Evolutionary conservation across 768 basidiomycete species (phyloP).

Genomic region (Lentinula raphanica): DNA sequence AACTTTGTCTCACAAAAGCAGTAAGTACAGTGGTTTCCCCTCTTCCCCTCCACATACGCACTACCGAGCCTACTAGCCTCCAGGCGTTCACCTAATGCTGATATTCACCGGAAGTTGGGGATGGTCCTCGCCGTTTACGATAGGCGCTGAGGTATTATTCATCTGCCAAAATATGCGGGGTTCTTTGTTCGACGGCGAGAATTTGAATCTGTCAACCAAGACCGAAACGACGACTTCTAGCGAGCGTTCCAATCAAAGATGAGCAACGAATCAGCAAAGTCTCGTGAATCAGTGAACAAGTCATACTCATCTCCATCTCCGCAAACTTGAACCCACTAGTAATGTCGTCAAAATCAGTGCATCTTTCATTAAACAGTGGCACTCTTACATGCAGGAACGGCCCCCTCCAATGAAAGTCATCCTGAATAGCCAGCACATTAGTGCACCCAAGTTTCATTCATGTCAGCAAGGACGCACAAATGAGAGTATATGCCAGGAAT

Average conservation of each 20-base stretch:
- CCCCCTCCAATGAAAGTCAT: slow-evolving; percentile 42
- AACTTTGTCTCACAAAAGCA: no score
- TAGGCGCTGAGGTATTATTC: background rate
- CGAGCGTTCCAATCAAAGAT: no score
- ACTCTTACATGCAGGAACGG: slow-evolving; percentile 32
- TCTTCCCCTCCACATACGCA: no score
- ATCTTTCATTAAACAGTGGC: background rate
- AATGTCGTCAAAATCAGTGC: background rate
- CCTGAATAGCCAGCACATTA: slow-evolving; percentile 15
- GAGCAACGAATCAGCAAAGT: no score
- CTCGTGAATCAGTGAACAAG: background rate
- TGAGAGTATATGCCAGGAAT: slow-evolving; percentile 33
- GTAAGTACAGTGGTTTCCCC: no score
- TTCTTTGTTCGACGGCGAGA: background rate
- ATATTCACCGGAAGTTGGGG: background rate
- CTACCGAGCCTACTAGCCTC: no score
- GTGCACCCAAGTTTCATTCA: background rate
- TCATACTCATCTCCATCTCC: slow-evolving; percentile 7
- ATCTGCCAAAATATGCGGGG: background rate
- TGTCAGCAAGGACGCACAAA: slow-evolving; percentile 18
- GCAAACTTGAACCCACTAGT: slow-evolving; percentile 6
- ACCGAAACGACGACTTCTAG: slow-evolving; percentile 1
- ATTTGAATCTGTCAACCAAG: slow-evolving; percentile 1
- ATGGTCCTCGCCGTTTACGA: background rate
- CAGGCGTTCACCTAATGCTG: no score